These are phyloP conservation scores for Aspergillus texensis DNA, from an alignment of 2,329 filamentous ascomycete species.

Conservation along the genomic window DNA sequence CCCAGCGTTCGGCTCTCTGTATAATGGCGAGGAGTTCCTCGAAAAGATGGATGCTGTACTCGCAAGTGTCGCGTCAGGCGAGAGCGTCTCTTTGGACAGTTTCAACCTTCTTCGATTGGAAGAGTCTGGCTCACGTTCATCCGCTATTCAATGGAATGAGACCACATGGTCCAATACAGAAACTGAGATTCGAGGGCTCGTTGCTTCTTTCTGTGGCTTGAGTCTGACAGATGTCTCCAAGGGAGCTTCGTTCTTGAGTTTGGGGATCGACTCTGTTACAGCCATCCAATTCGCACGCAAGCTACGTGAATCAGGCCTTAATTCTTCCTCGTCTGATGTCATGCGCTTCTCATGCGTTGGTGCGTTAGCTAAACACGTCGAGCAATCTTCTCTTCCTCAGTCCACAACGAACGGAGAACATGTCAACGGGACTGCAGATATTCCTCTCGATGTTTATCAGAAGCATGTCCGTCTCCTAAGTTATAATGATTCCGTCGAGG, in stretches of 20 bases:
- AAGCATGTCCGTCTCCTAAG: slow-evolving; percentile 21
- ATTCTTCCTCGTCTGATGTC: slow-evolving; percentile 38
- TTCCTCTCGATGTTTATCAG: slow-evolving; percentile 15
- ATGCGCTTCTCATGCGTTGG: slow-evolving; percentile 37
- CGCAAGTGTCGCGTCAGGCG: slow-evolving; percentile 28
- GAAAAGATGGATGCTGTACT: slow-evolving; percentile 37
- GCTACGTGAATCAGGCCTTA: slow-evolving; percentile 30
- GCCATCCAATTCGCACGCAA: slow-evolving; percentile 37
- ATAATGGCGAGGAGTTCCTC: slow-evolving; percentile 29
- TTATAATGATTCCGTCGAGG: slow-evolving; percentile 23
- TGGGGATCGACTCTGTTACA: slow-evolving; percentile 37
- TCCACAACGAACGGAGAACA: slow-evolving; percentile 12
- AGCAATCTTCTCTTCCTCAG: slow-evolving; percentile 7
- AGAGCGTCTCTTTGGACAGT: slow-evolving; percentile 26
- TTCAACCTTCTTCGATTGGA: slow-evolving; percentile 23
- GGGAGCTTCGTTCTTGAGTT: slow-evolving; percentile 34
- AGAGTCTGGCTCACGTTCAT: neutral
- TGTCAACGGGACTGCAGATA: neutral
- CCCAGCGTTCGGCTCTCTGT: slow-evolving; percentile 25
- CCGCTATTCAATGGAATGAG: slow-evolving; percentile 21
- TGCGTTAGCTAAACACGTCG: slow-evolving; percentile 26
- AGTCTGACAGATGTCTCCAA: slow-evolving; percentile 27
- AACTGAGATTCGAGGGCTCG: slow-evolving; percentile 25
- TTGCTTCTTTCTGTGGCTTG: slow-evolving; percentile 29
- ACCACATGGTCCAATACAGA: slow-evolving; percentile 27